A percentile compares a stretch with the other conserved stretches of the same genome.
Evolutionary conservation across 345 rosid species (phyloP).

Genomic region (Acer yangbiense): DNA sequence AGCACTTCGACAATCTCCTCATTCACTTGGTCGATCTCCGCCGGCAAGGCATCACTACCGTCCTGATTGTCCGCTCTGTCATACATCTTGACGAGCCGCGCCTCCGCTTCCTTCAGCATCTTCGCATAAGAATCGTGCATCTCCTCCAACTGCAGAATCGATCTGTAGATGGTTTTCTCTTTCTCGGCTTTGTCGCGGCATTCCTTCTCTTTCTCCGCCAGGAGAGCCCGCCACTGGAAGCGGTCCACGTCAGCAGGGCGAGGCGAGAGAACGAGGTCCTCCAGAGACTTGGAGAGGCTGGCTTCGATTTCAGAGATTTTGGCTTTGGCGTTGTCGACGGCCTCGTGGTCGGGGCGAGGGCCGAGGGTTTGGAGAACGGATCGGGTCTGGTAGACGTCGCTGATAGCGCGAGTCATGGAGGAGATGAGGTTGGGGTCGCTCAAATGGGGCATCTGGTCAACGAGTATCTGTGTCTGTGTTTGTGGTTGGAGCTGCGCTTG

Average conservation of each 20-base stretch:
- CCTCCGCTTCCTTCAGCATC: conserved; percentile 83
- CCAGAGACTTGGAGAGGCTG: conserved; percentile 61
- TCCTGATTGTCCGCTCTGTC: conserved; percentile 51
- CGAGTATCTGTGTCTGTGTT: conserved; percentile 26
- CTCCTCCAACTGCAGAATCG: conserved; percentile 72
- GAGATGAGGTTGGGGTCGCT: conserved; percentile 66
- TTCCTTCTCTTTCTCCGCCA: conserved; percentile 61
- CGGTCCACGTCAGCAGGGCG: conserved; percentile 55
- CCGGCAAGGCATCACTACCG: conserved; percentile 19
- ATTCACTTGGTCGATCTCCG: conserved; percentile 35
- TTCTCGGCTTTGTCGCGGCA: conserved; percentile 57
- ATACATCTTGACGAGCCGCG: conserved; percentile 65
- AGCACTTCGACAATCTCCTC: conserved; percentile 67
- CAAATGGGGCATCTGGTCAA: conserved; percentile 64
- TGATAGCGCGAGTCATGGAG: conserved; percentile 70
- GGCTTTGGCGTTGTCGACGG: conserved; percentile 70
- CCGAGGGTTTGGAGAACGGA: conserved; percentile 80
- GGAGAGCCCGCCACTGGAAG: conserved; percentile 52
- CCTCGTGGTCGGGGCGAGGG: conserved; percentile 90
- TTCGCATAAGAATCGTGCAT: conserved; percentile 76
- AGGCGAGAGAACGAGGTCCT: conserved; percentile 67
- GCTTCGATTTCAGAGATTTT: conserved; percentile 63
- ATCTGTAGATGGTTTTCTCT: conserved; percentile 48
- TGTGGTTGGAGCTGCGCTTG: not conserved
- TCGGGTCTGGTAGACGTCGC: conserved; percentile 82